phyloP scores from a whole-genome alignment of 208 protist species.

The Balamuthia mandrillaris region DNA sequence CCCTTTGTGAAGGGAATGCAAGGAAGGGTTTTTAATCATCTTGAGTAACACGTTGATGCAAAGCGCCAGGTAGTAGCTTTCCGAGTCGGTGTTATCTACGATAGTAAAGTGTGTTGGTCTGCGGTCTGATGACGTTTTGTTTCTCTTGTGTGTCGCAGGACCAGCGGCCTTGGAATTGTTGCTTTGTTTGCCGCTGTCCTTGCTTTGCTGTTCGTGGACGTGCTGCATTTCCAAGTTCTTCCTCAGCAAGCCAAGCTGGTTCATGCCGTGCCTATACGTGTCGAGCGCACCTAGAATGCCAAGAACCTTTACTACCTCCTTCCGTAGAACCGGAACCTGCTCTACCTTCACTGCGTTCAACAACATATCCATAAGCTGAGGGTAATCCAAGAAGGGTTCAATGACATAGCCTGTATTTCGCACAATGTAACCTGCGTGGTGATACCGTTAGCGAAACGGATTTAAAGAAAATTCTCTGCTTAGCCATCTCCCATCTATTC shows the following conservation, averaged over 20 bases:
- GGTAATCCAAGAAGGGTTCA: slow-evolving; percentile 70
- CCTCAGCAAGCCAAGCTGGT: not conserved
- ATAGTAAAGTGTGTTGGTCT: no score
- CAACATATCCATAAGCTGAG: slow-evolving; percentile 72
- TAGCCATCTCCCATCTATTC: not conserved
- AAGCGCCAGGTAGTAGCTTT: no score
- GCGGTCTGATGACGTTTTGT: no score
- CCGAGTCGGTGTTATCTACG: no score
- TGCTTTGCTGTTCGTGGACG: no score
- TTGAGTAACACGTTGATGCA: no score
- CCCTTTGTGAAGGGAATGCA: no score
- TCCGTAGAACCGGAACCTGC: slow-evolving; percentile 52
- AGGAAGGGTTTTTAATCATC: no score
- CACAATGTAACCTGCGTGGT: not conserved
- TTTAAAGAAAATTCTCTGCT: not conserved
- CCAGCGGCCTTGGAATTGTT: no score
- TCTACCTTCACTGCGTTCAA: slow-evolving; percentile 72
- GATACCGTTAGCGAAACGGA: not conserved
- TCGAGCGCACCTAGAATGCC: slow-evolving; percentile 87
- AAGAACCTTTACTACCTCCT: slow-evolving; percentile 78
- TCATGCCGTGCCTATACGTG: slow-evolving; percentile 73
- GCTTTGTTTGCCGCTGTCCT: no score
- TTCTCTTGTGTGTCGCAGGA: no score
- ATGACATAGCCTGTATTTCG: slow-evolving; percentile 65
- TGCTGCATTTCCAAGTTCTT: not conserved